Conservation (phyloP, 805 yeast genomes). For the Metschnikowia baotianmanensis region DNA sequence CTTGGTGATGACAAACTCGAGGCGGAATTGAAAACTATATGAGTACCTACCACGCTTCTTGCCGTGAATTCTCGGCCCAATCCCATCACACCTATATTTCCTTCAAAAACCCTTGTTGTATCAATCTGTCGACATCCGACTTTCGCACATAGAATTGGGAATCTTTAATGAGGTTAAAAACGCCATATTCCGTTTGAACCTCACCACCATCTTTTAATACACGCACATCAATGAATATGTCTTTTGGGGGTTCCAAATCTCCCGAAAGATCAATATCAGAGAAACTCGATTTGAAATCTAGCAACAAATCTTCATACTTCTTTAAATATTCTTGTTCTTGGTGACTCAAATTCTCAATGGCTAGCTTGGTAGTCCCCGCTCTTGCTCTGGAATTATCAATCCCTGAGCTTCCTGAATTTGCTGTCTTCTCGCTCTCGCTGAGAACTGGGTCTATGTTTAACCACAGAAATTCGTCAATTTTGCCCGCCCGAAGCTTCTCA, state of each 20-base stretch:
- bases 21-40: slow-evolving; percentile 37
- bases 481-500: slow-evolving; percentile 65
- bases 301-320: slow-evolving; percentile 65
- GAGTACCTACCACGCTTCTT: too few species aligned
- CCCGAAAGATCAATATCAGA: slow-evolving; percentile 87
- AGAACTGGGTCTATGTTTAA: slow-evolving; percentile 52
- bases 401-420: slow-evolving; percentile 2
- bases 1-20: slow-evolving; percentile 58
- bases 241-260: slow-evolving; percentile 84
- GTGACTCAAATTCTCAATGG: slow-evolving; percentile 58
- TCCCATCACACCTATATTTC: slow-evolving; percentile 43
- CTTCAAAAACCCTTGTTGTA: slow-evolving; percentile 91
- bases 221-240: slow-evolving; percentile 89
- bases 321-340: slow-evolving; percentile 77
- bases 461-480: slow-evolving; percentile 72
- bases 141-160: slow-evolving; percentile 93
- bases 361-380: slow-evolving; percentile 16
- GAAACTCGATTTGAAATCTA: slow-evolving; percentile 74
- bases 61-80: too few species aligned
- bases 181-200: slow-evolving; percentile 96
- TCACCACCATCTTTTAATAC: slow-evolving; percentile 95
- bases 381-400: not conserved
- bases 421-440: slow-evolving; percentile 4
- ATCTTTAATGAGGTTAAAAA: slow-evolving; percentile 86
- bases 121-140: slow-evolving; percentile 88